Percentiles rank a stretch among this genome's conserved stretches.
phyloP scores from a whole-genome alignment of 2,329 filamentous ascomycete species.

The Penicillium sp. region DNA sequence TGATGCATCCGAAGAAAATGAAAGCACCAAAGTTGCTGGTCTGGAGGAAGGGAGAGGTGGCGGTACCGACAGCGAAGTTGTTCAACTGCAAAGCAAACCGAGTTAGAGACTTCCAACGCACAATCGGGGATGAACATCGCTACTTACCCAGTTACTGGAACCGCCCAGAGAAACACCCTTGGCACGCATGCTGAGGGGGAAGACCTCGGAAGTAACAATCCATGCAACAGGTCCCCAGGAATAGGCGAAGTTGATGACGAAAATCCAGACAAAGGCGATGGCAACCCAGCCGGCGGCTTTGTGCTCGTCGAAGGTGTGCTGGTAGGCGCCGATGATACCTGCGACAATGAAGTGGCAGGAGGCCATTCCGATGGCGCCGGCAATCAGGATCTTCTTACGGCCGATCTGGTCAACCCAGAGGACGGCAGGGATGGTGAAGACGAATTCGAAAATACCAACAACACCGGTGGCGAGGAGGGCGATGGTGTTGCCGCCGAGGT shows the following conservation, averaged over 20 bases:
- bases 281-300: slow-evolving; percentile 65
- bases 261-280: slow-evolving; percentile 61
- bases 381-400: slow-evolving; percentile 40
- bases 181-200: slow-evolving; percentile 65
- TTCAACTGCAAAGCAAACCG: slow-evolving; percentile 45
- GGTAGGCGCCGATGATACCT: slow-evolving; percentile 62
- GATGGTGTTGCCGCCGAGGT: slow-evolving; percentile 36
- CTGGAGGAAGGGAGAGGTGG: slow-evolving; percentile 64
- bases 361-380: slow-evolving; percentile 65
- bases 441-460: slow-evolving; percentile 40
- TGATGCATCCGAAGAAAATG: slow-evolving; percentile 61
- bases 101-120: slow-evolving; percentile 1
- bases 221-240: slow-evolving; percentile 67
- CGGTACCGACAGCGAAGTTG: slow-evolving; percentile 62
- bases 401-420: slow-evolving; percentile 43
- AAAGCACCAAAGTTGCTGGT: slow-evolving; percentile 66
- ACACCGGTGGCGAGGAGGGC: slow-evolving; percentile 41
- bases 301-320: slow-evolving; percentile 57
- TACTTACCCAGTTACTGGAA: slow-evolving; percentile 35
- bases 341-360: slow-evolving; percentile 69
- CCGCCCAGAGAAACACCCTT: slow-evolving; percentile 47
- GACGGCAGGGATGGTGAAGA: slow-evolving; percentile 42
- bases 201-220: slow-evolving; percentile 71
- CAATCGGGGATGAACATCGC: not conserved
- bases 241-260: slow-evolving; percentile 70